Evolutionary conservation across 768 basidiomycete genomes (phyloP).

Genomic region (Xerocomellus amylosporus): DNA sequence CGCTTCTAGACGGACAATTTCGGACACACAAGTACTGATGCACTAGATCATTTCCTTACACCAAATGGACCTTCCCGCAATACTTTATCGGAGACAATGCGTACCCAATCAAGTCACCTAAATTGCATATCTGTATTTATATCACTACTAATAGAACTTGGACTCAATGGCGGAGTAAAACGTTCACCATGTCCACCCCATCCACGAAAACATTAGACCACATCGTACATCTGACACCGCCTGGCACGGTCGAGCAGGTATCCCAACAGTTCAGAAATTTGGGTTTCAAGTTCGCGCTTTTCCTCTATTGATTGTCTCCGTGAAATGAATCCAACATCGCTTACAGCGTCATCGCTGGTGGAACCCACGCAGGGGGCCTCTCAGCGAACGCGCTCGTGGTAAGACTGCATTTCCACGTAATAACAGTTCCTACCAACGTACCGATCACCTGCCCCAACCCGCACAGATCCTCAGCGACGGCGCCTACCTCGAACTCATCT

Average conservation of each 20-base stretch:
- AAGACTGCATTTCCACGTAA: constrained; percentile 4
- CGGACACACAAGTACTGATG: not conserved
- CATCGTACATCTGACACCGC: constrained; percentile 68
- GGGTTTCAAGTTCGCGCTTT: constrained; percentile 58
- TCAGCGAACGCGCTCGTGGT: constrained; percentile 67
- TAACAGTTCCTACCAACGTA: not conserved
- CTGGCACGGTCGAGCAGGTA: constrained; percentile 50
- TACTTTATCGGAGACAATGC: not conserved
- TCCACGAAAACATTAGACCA: constrained; percentile 58
- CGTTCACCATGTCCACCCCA: constrained; percentile 21
- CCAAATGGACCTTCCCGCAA: not conserved
- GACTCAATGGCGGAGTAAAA: no score
- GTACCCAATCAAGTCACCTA: not conserved
- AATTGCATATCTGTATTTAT: not conserved
- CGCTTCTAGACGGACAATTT: not conserved
- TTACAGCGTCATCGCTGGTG: constrained; percentile 63
- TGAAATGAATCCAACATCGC: not conserved
- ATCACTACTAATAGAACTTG: not conserved
- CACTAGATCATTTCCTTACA: not conserved
- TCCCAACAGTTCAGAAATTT: constrained; percentile 53
- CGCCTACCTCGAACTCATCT: constrained; percentile 66
- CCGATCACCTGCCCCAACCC: not conserved
- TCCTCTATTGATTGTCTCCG: not conserved
- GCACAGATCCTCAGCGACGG: constrained; percentile 40
- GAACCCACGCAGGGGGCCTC: constrained; percentile 59